Evolutionary conservation across 768 basidiomycete species (phyloP).

Genomic region (Suillus subalutaceus): DNA sequence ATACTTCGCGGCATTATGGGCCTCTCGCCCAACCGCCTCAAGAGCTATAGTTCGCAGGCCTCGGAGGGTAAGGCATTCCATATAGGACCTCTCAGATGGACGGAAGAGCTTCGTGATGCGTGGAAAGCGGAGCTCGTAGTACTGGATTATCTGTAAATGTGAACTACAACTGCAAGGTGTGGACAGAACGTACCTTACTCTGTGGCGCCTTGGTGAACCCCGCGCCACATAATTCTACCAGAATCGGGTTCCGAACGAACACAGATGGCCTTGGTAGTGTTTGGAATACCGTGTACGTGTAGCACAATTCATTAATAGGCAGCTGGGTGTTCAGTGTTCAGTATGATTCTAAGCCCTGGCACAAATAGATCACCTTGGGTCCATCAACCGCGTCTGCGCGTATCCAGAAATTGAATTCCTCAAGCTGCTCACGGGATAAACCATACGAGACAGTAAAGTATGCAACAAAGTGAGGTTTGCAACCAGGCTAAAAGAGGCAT

Average conservation of each 20-base stretch:
- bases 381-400: constrained; percentile 29
- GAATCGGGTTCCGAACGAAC: constrained; percentile 62
- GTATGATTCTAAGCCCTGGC: not conserved
- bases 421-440: constrained; percentile 63
- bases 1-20: constrained; percentile 31
- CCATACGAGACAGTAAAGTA: constrained; percentile 84
- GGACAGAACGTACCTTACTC: constrained; percentile 46
- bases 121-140: constrained; percentile 86
- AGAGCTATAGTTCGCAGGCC: constrained; percentile 59
- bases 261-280: constrained; percentile 55
- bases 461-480: constrained; percentile 65
- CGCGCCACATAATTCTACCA: constrained; percentile 78
- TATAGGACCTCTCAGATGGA: constrained; percentile 64
- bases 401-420: constrained; percentile 71
- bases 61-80: constrained; percentile 50
- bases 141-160: constrained; percentile 40
- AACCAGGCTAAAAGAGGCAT: constrained; percentile 36
- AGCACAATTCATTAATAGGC: constrained; percentile 44
- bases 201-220: constrained; percentile 75
- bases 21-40: constrained; percentile 55
- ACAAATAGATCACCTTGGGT: not conserved
- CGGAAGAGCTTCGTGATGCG: constrained; percentile 73
- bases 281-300: constrained; percentile 53
- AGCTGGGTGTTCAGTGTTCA: constrained; percentile 19
- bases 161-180: not conserved